Evolutionary conservation across 2,329 filamentous ascomycete genomes (phyloP), one percentile per base, ranked within the genome.

Genomic region (Pyrenochaeta sp.): DNA sequence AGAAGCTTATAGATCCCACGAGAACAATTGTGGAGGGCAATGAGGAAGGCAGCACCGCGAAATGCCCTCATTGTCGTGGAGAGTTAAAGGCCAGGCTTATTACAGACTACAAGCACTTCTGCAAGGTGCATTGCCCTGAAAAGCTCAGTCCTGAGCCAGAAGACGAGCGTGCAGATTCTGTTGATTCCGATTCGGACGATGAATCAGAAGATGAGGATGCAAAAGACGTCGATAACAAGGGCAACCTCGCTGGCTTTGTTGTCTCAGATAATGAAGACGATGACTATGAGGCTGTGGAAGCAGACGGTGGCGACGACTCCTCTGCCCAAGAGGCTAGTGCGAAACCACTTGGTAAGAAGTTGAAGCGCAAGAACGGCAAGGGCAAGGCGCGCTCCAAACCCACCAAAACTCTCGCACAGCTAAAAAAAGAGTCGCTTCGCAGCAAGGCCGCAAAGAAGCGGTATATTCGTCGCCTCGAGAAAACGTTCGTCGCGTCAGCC

Each of bases 11-110:
- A 12, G 90, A 91, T 57, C 86, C 87, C 3, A 76, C 81, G 1
- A 83, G 79, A 23, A 37, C 46, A 20, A 51, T 46, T 7, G 54
- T 51, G 33, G 81, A 86, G 51, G 90, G 87, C 23, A 61, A 63
- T 4, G 80, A 87, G 30, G 64, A 64, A 11, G 88, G 90, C 17
- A 63, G 56, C 44, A 77, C 72, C 39, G 80, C 85, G 32, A 89
- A 84, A 70, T 97, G 93, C 72, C 91, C 91, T 4, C 83, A 89
- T 48, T 97, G 92, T 68, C 87, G 92, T 51, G 85, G 85, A 1
- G 74, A 77, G 3, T 83, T 95, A 36, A 83, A 90, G 46, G 81
- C 86, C 4, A 83, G 84, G 51, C 88, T 88, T 53, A 84, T 92
- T 58, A 92, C 93, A 51, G 90, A 91, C 55, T 89, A 88, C 66